A percentile compares a stretch with the other conserved stretches of the same genome.
Evolutionary conservation across 2,329 filamentous ascomycete species (phyloP).

Genomic region (Fusarium nygamai): DNA sequence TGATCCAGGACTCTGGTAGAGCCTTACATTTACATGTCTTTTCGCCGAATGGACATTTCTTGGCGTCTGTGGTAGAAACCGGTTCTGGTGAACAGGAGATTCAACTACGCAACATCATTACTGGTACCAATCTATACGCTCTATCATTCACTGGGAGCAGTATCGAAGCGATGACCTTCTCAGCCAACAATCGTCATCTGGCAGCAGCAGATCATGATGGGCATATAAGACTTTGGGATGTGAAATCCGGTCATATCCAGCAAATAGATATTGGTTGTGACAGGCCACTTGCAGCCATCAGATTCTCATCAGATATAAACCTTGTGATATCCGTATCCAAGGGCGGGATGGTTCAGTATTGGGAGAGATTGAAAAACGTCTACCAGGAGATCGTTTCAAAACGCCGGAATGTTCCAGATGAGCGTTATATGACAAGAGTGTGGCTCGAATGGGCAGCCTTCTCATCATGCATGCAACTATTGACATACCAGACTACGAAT

Average conservation of each 20-base stretch:
- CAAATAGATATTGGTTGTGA: not conserved
- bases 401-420: fast-evolving
- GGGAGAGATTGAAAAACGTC: not conserved
- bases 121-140: not conserved
- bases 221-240: not conserved
- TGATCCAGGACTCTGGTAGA: not conserved
- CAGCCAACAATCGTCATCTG: not conserved
- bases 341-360: not conserved
- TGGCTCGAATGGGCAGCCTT: not conserved
- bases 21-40: fast-evolving
- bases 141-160: fast-evolving
- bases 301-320: not conserved
- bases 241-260: not conserved
- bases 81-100: fast-evolving
- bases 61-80: not conserved
- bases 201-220: not conserved
- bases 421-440: no score
- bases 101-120: not conserved
- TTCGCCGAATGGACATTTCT: fast-evolving
- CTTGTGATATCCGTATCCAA: not conserved
- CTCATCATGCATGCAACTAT: not conserved
- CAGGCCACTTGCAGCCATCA: fast-evolving
- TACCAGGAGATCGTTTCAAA: not conserved
- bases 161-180: fast-evolving
- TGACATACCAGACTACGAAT: not conserved